Evolutionary conservation across 345 rosid species (phyloP).

Genomic region (Lepidium africanum): DNA sequence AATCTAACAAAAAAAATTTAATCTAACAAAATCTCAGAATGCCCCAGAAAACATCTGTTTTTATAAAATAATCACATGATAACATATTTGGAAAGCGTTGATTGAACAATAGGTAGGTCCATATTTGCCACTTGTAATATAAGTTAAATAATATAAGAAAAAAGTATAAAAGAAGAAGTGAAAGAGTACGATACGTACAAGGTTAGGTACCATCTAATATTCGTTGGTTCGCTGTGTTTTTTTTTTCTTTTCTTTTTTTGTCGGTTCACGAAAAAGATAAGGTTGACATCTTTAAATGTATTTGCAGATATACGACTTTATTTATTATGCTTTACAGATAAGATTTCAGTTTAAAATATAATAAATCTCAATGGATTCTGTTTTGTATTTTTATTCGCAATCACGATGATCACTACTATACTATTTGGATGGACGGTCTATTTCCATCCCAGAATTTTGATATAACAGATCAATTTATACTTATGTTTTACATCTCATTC

Average conservation of each 20-base stretch:
- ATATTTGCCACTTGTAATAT: not conserved
- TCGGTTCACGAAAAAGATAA: conserved; percentile 15
- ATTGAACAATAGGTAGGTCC: not conserved
- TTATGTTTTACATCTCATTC: too few relatives aligned
- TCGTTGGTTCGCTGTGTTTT: conserved; percentile 6
- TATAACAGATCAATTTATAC: too few relatives aligned
- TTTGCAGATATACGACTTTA: not conserved
- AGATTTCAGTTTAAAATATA: conserved; percentile 9
- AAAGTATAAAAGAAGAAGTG: not conserved
- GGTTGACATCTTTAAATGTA: conserved; percentile 15
- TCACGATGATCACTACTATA: conserved; percentile 6
- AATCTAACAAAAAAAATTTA: too few relatives aligned
- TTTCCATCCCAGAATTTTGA: too few relatives aligned
- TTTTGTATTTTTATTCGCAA: not conserved
- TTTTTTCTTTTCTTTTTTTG: not conserved
- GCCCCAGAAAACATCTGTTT: not conserved
- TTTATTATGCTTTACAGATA: conserved; percentile 19
- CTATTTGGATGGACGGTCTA: too few relatives aligned
- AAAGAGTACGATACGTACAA: conserved; percentile 30
- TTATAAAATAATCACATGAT: too few relatives aligned
- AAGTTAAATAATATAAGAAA: not conserved
- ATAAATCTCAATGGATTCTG: conserved; percentile 1
- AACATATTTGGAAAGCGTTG: not conserved
- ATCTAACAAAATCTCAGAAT: too few relatives aligned
- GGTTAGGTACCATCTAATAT: conserved; percentile 17